Base-by-base conservation (phyloP, 768 basidiomycete species). In the Rhodotorula sphaerocarpa region DNA sequence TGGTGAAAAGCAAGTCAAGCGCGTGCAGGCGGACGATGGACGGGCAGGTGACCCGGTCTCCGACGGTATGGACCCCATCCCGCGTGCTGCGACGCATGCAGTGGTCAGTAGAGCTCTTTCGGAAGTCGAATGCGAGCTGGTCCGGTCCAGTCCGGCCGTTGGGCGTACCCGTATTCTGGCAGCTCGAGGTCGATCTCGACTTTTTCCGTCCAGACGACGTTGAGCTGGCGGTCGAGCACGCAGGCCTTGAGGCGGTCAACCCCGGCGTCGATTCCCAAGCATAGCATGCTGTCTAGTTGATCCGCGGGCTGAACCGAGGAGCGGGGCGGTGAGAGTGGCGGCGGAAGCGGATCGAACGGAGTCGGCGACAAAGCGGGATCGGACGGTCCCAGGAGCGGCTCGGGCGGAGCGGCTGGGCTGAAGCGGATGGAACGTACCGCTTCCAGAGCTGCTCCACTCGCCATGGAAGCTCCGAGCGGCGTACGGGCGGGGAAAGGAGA, bases 1-100 rank as follows among this genome's bases (percentile, higher is more conserved):
- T 66, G 27, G 58, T 59, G 28, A 66, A 44, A 10, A 66, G 34
- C 16, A 62, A 25, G 52, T 66, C 65, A 28, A 66, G 48, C 7
- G 56, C 65, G 20, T 42, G 39, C 25, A 66, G 3, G 20, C 65
- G 45, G 21, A 58, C 15, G 20, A 47, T 51, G 21, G 51, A 55
- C 4, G 60, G 65, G 12, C 27, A 33, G 3, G 65, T 62, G 42
- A 66, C 52, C 23, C 43, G 27, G 44, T 61, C 57, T 5, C 65
- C 60, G 21, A 55, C 21, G 1, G 60, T 66, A 31, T 58, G 47
- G 30, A 55, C 56, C 10, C 65, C 65, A 23, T 62, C 31, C 3
- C 51, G 36, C 0, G 56, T 61, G n/a, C 65, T 66, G 55, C 6
- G 6, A 6, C 33, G 23, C 6, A 5, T 7, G 41, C 39, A 48